phyloP scores from a whole-genome alignment of 75 land plant species.

The Pinus taeda region DNA sequence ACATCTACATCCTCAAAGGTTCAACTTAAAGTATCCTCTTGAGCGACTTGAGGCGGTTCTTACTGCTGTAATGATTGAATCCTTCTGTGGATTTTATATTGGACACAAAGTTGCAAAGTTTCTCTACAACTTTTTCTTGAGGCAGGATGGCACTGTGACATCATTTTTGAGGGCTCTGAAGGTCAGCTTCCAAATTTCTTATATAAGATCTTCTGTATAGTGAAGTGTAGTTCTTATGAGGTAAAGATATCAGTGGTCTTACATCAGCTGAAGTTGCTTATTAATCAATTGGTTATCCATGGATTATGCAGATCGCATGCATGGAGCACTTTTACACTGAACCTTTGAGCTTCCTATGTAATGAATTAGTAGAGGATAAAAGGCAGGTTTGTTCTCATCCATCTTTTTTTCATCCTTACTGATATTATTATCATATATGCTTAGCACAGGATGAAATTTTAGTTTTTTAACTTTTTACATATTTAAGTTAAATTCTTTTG shows the following conservation, averaged over 20 bases:
- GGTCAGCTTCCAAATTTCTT: constrained; percentile 32
- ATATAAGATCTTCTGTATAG: neutral
- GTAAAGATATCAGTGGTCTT: neutral
- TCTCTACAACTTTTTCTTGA: constrained; percentile 46
- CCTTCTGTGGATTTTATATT: constrained; percentile 45
- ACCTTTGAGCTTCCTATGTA: constrained; percentile 69
- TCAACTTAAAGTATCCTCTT: constrained; percentile 60
- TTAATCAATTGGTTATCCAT: neutral
- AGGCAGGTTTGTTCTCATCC: constrained; percentile 21
- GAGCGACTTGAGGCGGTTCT: constrained; percentile 74
- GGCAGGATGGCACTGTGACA: constrained; percentile 76
- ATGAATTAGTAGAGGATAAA: constrained; percentile 21
- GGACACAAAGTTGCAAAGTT: constrained; percentile 54
- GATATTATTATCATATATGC: too few species aligned
- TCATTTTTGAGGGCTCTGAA: constrained; percentile 77
- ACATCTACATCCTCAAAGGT: constrained; percentile 39
- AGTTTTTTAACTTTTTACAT: neutral
- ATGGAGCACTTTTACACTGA: constrained; percentile 63
- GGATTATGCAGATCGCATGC: constrained; percentile 69
- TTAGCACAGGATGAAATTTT: neutral
- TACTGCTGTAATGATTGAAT: constrained; percentile 54
- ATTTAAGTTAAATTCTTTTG: neutral
- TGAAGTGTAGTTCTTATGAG: neutral
- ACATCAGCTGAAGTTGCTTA: neutral
- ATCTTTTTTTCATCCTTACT: too few species aligned